phyloP scores from a whole-genome alignment of 2,329 filamentous ascomycete species.

The Lomentospora prolificans region DNA sequence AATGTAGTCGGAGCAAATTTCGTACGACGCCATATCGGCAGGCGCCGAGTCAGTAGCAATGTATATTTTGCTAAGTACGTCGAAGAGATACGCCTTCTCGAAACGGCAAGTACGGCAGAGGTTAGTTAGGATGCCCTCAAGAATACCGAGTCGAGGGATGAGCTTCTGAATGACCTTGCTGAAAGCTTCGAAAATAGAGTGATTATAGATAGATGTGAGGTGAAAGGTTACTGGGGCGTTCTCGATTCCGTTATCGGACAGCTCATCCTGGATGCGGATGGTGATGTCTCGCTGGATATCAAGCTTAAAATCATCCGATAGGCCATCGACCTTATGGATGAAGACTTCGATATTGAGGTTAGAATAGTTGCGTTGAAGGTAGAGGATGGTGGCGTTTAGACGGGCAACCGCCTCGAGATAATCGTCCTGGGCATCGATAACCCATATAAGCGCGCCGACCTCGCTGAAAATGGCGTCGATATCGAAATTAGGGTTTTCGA shows the following conservation, averaged over 20 bases:
- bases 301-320: constrained; percentile 91
- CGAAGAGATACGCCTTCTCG: constrained; percentile 96
- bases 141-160: constrained; percentile 82
- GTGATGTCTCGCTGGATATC: constrained; percentile 96
- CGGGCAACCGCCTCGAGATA: constrained; percentile 85
- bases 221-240: constrained; percentile 93
- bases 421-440: constrained; percentile 96
- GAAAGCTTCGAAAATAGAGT: constrained; percentile 96
- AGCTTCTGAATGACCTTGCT: constrained; percentile 98
- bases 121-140: constrained; percentile 90
- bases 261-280: constrained; percentile 90
- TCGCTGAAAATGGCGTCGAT: constrained; percentile 90
- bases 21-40: constrained; percentile 90
- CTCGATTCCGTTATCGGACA: constrained; percentile 86
- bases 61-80: constrained; percentile 96
- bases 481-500: constrained; percentile 81
- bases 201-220: constrained; percentile 95
- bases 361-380: constrained; percentile 79
- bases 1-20: constrained; percentile 97
- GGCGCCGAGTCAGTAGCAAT: constrained; percentile 92
- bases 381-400: constrained; percentile 80
- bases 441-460: constrained; percentile 92
- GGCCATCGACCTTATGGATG: constrained; percentile 97
- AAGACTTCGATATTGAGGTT: constrained; percentile 97
- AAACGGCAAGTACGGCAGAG: constrained; percentile 89